Conservation (phyloP, 164 flowering plant genomes). For the Chloranthus sessilifolius region DNA sequence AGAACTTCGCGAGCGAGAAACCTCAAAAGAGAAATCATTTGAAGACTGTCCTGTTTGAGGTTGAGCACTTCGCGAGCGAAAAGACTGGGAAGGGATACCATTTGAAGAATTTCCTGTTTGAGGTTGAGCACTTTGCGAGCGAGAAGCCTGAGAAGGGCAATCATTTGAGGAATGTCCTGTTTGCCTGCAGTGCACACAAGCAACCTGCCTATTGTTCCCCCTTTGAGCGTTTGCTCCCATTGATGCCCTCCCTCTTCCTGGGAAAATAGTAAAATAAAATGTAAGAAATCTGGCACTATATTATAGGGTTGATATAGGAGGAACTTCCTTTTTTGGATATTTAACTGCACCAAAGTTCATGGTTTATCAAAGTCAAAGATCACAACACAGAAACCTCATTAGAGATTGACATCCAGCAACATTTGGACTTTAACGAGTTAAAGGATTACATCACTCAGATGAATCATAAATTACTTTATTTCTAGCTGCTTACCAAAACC, state of each 20-base stretch:
- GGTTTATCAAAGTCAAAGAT: no score
- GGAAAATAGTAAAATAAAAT: not conserved
- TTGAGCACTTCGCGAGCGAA: no score
- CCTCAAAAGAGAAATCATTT: constrained; percentile 50
- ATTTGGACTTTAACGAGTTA: no score
- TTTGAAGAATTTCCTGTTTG: not conserved
- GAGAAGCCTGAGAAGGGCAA: constrained; percentile 53
- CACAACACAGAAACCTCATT: no score
- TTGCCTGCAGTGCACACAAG: constrained; percentile 61
- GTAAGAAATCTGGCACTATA: constrained; percentile 1
- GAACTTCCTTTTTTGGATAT: no score
- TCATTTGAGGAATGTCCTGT: constrained; percentile 57
- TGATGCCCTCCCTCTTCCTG: constrained; percentile 59
- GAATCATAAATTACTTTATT: no score
- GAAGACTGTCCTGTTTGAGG: constrained; percentile 71
- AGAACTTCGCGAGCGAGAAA: constrained; percentile 2
- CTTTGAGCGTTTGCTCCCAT: constrained; percentile 36
- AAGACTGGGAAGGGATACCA: no score
- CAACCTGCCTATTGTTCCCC: constrained; percentile 34
- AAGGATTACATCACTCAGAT: no score
- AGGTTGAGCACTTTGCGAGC: constrained; percentile 26
- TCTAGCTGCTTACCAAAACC: no score
- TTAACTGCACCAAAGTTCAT: no score
- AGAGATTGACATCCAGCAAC: no score
- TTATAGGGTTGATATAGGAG: no score